Evolutionary conservation across 2,329 filamentous ascomycete species (phyloP).

Genomic region (Tricladium varicosporioides): DNA sequence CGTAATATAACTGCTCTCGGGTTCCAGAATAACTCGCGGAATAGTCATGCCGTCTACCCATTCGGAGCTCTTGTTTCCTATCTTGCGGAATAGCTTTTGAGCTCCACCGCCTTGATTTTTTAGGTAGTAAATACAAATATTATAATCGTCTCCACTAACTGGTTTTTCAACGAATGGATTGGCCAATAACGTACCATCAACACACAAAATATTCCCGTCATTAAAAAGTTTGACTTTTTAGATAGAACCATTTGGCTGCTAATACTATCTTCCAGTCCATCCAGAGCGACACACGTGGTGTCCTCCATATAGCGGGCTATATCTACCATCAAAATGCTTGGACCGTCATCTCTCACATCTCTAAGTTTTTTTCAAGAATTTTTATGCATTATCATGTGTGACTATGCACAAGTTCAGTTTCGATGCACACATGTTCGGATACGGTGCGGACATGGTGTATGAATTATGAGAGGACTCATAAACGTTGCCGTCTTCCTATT

Average conservation of each 20-base stretch:
- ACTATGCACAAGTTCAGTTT: too few relatives aligned
- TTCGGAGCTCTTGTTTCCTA: conserved; percentile 98
- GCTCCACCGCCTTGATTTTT: conserved; percentile 84
- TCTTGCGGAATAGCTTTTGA: conserved; percentile 88
- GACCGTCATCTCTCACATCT: conserved; percentile 93
- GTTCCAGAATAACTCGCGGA: conserved; percentile 80
- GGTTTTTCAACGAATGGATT: conserved; percentile 99
- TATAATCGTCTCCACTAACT: conserved; percentile 96
- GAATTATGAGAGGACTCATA: too few relatives aligned
- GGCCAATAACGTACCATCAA: conserved; percentile 76
- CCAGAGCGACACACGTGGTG: conserved; percentile 73
- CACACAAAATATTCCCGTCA: conserved; percentile 80
- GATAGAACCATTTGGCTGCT: conserved; percentile 48
- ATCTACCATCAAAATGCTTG: conserved; percentile 72
- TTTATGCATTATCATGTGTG: too few relatives aligned
- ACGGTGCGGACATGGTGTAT: too few relatives aligned
- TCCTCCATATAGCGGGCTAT: conserved; percentile 78
- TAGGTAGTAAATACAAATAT: conserved; percentile 40
- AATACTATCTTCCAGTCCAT: conserved; percentile 67
- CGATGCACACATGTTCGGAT: too few relatives aligned
- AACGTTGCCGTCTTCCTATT: too few relatives aligned
- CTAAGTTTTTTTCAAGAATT: too few relatives aligned
- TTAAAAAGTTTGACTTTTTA: conserved; percentile 79
- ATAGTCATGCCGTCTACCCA: conserved; percentile 74
- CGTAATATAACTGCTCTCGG: conserved; percentile 88